These are phyloP conservation scores for Rhodotorula sp. DNA, from an alignment of 1,284 basidiomycete species.

Conservation along the genomic window DNA sequence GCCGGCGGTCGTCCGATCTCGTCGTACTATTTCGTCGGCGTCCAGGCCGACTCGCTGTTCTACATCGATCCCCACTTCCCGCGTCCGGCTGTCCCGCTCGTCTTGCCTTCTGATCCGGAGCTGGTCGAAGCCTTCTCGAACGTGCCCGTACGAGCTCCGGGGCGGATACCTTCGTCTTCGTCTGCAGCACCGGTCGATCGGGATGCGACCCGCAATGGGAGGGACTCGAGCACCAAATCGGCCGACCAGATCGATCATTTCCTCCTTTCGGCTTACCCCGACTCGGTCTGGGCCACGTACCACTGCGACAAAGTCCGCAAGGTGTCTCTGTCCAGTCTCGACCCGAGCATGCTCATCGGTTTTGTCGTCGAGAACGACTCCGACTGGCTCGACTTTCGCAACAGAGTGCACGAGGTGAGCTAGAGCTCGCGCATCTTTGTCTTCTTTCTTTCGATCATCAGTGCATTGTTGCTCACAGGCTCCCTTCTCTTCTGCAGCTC, in stretches of 20 bases:
- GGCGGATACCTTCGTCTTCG: too few species aligned
- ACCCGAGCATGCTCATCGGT: conserved; percentile 95
- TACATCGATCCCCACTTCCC: conserved; percentile 96
- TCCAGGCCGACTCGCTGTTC: conserved; percentile 83
- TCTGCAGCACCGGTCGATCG: too few species aligned
- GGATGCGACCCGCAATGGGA: too few species aligned
- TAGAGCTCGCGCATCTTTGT: too few species aligned
- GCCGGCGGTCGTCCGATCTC: conserved; percentile 92
- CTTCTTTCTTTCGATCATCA: not conserved
- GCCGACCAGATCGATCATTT: conserved; percentile 54
- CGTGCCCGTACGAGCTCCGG: conserved; percentile 4
- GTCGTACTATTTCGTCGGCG: conserved; percentile 95
- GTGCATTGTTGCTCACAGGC: too few species aligned
- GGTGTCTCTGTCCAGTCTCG: conserved; percentile 85
- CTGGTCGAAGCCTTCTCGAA: conserved; percentile 1
- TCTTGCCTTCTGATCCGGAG: not conserved
- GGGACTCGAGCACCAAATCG: not conserved
- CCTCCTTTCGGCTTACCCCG: conserved; percentile 63
- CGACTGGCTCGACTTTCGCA: conserved; percentile 80
- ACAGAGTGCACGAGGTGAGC: conserved; percentile 51
- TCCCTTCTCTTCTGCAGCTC: conserved; percentile 49
- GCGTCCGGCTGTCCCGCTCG: conserved; percentile 75
- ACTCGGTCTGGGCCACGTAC: conserved; percentile 75
- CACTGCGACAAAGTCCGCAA: conserved; percentile 91
- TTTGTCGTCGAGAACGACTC: conserved; percentile 78